Conservation (phyloP, 139 green algal species). For the Chlamydomonas urium region DNA sequence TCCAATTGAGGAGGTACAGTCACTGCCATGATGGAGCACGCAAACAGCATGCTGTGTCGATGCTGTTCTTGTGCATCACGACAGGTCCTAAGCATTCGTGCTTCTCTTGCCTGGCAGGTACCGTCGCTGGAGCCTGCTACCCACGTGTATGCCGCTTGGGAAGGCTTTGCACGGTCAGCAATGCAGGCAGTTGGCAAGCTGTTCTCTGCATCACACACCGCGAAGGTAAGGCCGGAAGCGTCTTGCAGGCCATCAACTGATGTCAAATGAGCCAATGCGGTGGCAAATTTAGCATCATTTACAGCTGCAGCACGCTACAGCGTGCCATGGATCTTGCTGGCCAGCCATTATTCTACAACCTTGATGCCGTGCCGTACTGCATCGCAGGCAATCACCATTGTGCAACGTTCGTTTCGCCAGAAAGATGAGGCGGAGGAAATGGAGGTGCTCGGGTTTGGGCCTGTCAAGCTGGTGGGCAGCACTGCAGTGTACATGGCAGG, state of each 20-base stretch:
- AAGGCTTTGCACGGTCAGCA: constrained; percentile 68
- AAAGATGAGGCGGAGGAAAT: constrained; percentile 19
- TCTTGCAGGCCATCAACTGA: background rate
- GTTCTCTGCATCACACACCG: constrained; percentile 48
- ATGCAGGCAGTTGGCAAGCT: constrained; percentile 73
- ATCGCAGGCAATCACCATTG: constrained; percentile 8
- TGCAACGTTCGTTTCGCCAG: background rate
- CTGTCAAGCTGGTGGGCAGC: background rate
- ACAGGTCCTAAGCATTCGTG: no score
- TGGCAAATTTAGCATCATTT: no score
- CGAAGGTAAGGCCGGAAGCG: constrained; percentile 28
- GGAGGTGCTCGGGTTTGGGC: constrained; percentile 23
- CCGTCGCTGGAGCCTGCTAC: constrained; percentile 61
- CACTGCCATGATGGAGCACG: no score
- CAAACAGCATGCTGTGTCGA: no score
- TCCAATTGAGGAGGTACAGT: constrained; percentile 65
- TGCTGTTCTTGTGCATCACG: no score
- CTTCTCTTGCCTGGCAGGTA: no score
- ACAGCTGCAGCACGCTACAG: no score
- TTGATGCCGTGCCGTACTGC: no score
- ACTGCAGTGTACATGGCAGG: constrained; percentile 18
- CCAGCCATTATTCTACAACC: background rate
- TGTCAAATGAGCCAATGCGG: no score
- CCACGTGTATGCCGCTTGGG: constrained; percentile 88
- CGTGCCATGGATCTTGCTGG: background rate